Percentiles rank a stretch among this genome's conserved stretches.
Evolutionary conservation across 257 asterid genomes (phyloP).

Genomic region (Ballota nigra): DNA sequence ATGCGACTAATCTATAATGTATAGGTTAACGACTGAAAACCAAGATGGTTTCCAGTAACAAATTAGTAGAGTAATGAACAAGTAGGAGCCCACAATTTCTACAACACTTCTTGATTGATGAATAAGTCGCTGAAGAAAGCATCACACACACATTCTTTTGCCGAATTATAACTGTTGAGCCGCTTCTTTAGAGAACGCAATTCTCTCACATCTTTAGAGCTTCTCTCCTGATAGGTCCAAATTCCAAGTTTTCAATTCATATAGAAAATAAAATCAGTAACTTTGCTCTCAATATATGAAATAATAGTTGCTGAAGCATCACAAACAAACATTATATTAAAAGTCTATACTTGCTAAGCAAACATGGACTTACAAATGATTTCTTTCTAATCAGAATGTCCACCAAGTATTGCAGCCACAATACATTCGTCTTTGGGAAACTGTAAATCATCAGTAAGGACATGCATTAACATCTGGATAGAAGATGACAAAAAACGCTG

Average conservation of each 20-base stretch:
- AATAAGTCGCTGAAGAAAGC: slow-evolving; percentile 57
- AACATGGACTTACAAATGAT: slow-evolving; percentile 62
- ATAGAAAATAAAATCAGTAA: background rate
- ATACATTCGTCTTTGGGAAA: slow-evolving; percentile 87
- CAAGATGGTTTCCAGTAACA: slow-evolving; percentile 10
- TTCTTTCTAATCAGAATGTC: slow-evolving; percentile 78
- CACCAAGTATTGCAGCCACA: slow-evolving; percentile 89
- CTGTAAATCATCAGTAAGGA: slow-evolving; percentile 38
- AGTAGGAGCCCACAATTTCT: background rate
- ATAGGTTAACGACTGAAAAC: slow-evolving; percentile 2
- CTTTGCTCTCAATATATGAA: background rate
- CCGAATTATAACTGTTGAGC: slow-evolving; percentile 55
- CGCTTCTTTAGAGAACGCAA: slow-evolving; percentile 77
- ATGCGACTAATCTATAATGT: background rate
- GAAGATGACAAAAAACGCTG: background rate
- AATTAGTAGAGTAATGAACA: background rate
- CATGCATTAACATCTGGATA: background rate
- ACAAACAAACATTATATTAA: too few species aligned
- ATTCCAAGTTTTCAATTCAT: background rate
- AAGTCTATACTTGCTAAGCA: background rate
- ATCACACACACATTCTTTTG: slow-evolving; percentile 72
- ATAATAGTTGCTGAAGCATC: background rate
- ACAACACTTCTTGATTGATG: slow-evolving; percentile 18
- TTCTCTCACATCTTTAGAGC: slow-evolving; percentile 61
- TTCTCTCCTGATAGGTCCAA: slow-evolving; percentile 55